Evolutionary conservation across 148 eudicot species (phyloP).

Genomic region (Pouteria glomerata): DNA sequence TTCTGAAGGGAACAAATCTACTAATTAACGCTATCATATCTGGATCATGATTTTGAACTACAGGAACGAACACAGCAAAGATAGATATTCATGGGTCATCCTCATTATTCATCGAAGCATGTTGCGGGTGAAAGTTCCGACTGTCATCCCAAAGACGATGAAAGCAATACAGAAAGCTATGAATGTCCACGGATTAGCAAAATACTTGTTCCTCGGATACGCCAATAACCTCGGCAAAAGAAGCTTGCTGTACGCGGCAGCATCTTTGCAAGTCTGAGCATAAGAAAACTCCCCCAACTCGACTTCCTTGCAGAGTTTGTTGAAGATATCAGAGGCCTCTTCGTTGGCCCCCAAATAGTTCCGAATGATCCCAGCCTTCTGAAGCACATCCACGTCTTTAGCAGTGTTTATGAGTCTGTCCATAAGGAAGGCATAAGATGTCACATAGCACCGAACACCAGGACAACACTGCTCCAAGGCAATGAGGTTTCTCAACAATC

Average conservation of each 20-base stretch:
- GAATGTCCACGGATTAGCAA: background rate
- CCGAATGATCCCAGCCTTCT: background rate
- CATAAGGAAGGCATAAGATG: background rate
- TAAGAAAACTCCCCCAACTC: background rate
- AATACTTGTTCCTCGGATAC: background rate
- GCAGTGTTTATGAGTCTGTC: background rate
- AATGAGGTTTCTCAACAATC: background rate
- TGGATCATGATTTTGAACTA: too few relatives aligned
- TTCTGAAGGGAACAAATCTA: too few relatives aligned
- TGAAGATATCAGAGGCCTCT: background rate
- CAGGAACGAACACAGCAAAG: too few relatives aligned
- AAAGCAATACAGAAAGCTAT: background rate
- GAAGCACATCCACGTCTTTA: background rate
- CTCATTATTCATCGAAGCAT: too few relatives aligned
- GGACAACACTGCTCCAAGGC: background rate
- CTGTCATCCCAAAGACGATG: background rate
- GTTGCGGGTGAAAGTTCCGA: too few relatives aligned
- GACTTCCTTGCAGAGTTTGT: background rate
- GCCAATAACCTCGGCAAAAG: background rate
- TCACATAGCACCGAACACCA: background rate
- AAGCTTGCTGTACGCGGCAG: background rate
- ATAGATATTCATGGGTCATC: too few relatives aligned
- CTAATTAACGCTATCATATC: too few relatives aligned
- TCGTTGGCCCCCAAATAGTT: background rate
- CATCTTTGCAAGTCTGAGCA: background rate